Evolutionary conservation across 352 stramenopile species (phyloP).

Genomic region (Phytopythium helicoides): DNA sequence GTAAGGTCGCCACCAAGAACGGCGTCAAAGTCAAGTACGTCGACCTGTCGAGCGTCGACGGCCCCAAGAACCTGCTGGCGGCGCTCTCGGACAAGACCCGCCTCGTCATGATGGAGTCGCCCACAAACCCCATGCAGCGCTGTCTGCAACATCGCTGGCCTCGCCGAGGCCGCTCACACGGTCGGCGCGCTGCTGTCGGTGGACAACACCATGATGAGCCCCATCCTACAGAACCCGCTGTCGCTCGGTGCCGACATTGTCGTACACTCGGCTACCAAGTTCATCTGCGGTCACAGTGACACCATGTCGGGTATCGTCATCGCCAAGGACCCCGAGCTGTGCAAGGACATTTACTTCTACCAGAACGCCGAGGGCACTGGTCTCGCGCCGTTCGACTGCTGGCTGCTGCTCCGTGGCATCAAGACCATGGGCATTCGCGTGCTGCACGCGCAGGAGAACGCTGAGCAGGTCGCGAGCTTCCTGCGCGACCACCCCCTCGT

Average conservation of each 20-base stretch:
- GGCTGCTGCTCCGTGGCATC: conserved; percentile 85
- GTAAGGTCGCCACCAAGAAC: conserved; percentile 85
- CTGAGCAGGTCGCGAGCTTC: conserved; percentile 86
- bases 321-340: conserved; percentile 76
- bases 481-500: conserved; percentile 85
- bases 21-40: conserved; percentile 80
- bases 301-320: conserved; percentile 94
- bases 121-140: conserved; percentile 96
- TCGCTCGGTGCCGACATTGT: conserved; percentile 94
- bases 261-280: conserved; percentile 98
- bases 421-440: conserved; percentile 90
- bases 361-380: conserved; percentile 90
- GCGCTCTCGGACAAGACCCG: conserved; percentile 80
- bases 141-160: conserved; percentile 91
- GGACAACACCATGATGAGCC: conserved; percentile 97
- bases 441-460: conserved; percentile 85
- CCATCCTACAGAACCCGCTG: conserved; percentile 95
- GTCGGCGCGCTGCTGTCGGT: conserved; percentile 86
- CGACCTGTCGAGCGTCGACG: conserved; percentile 70
- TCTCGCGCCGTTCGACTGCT: conserved; percentile 89
- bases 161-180: conserved; percentile 80
- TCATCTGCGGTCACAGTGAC: conserved; percentile 96
- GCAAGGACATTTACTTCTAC: conserved; percentile 87
- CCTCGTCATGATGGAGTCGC: conserved; percentile 96
- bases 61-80: conserved; percentile 57